phyloP scores from a whole-genome alignment of 192 early-diverging fungal species.

The Helicostylum pulchrum region DNA sequence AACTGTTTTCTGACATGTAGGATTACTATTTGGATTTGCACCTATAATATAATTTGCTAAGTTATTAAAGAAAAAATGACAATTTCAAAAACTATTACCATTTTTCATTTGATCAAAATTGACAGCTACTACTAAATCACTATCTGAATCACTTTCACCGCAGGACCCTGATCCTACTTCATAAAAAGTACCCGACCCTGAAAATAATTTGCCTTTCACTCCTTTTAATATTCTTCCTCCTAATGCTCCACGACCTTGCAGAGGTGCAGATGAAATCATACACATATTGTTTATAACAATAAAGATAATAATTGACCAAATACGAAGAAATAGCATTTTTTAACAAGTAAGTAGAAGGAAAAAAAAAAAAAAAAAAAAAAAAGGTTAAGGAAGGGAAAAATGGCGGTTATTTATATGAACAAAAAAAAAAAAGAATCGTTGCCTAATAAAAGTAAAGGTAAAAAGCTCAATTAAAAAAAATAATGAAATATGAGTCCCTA shows the following conservation, averaged over 20 bases:
- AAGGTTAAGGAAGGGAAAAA: too few species aligned
- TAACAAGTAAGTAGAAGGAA: too few species aligned
- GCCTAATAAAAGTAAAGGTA: constrained; percentile 2
- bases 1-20: constrained; percentile 21
- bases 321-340: too few species aligned
- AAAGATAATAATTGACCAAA: too few species aligned
- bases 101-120: constrained; percentile 30
- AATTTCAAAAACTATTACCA: constrained; percentile 6
- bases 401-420: background rate
- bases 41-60: constrained; percentile 22
- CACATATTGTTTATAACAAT: too few species aligned
- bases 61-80: background rate
- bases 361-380: background rate
- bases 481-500: constrained; percentile 1
- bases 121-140: constrained; percentile 32
- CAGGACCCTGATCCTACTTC: constrained; percentile 26
- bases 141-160: constrained; percentile 26
- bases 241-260: too few species aligned
- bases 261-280: too few species aligned
- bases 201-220: constrained; percentile 1
- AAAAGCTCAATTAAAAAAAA: constrained; percentile 12
- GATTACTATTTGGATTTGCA: constrained; percentile 30
- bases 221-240: too few species aligned
- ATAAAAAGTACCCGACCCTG: constrained; percentile 32
- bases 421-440: background rate